These are phyloP conservation scores for Parastagonospora avenae DNA, from an alignment of 2,329 filamentous ascomycete species.

Conservation along the genomic window DNA sequence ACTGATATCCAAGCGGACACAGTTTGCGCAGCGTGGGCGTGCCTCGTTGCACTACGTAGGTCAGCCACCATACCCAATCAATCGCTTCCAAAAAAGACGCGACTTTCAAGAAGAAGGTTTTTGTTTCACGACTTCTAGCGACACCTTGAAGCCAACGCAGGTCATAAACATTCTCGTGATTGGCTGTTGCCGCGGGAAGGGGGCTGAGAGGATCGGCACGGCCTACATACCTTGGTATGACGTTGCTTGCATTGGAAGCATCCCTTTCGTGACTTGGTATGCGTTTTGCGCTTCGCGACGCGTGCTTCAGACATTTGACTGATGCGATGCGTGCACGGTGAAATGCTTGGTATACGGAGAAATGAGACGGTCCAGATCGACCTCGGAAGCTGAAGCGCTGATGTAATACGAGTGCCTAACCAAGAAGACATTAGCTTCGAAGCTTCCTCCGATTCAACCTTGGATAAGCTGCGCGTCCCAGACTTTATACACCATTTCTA, in stretches of 20 bases:
- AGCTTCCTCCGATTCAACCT: no score
- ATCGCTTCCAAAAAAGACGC: no score
- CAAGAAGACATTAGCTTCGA: no score
- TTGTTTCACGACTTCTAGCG: background rate
- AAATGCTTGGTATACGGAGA: background rate
- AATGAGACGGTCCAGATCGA: no score
- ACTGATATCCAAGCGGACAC: conserved; percentile 35
- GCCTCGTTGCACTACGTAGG: conserved; percentile 36
- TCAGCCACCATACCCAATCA: background rate
- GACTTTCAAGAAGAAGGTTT: no score
- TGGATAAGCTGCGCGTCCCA: background rate
- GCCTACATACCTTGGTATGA: conserved; percentile 34
- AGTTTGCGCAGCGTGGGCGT: conserved; percentile 38
- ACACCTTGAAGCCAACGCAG: background rate
- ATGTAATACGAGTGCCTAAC: no score
- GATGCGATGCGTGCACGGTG: background rate
- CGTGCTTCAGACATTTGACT: conserved; percentile 21
- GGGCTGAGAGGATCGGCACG: no score
- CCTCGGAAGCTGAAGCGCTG: no score
- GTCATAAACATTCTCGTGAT: conserved; percentile 6
- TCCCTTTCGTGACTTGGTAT: conserved; percentile 39
- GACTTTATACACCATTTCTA: background rate
- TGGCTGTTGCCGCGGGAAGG: conserved; percentile 3
- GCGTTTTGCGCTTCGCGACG: conserved; percentile 36
- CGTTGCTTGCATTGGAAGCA: conserved; percentile 40